Evolutionary conservation across 2,329 filamentous ascomycete genomes (phyloP).

Genomic region (Penicillium sp.): DNA sequence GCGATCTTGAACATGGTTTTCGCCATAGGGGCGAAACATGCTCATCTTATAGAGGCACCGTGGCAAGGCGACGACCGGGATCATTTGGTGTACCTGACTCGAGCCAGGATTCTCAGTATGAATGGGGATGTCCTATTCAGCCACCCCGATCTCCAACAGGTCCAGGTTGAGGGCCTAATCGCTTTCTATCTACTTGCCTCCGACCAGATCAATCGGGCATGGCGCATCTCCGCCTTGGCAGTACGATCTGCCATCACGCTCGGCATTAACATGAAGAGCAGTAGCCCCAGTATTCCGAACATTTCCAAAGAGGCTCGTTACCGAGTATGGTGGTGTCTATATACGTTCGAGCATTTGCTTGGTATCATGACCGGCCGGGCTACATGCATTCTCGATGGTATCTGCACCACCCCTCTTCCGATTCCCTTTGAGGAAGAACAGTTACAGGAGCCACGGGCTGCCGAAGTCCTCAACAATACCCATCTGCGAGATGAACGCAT

Average conservation of each 20-base stretch:
- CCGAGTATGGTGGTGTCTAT: slow-evolving; percentile 54
- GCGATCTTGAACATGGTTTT: slow-evolving; percentile 56
- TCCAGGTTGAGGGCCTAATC: slow-evolving; percentile 52
- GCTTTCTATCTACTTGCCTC: slow-evolving; percentile 52
- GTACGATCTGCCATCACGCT: slow-evolving; percentile 52
- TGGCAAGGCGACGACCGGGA: slow-evolving; percentile 52
- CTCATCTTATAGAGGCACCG: slow-evolving; percentile 50
- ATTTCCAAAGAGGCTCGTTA: slow-evolving; percentile 54
- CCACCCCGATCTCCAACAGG: slow-evolving; percentile 54
- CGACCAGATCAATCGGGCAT: slow-evolving; percentile 55
- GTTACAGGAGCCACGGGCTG: slow-evolving; percentile 41
- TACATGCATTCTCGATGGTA: slow-evolving; percentile 50
- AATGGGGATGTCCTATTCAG: slow-evolving; percentile 51
- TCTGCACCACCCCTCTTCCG: slow-evolving; percentile 52
- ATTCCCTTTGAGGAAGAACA: slow-evolving; percentile 50
- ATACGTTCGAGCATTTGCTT: slow-evolving; percentile 52
- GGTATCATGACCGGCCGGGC: slow-evolving; percentile 55
- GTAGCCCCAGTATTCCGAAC: slow-evolving; percentile 44
- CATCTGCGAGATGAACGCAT: slow-evolving; percentile 41
- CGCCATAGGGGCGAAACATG: slow-evolving; percentile 52
- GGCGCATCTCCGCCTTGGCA: slow-evolving; percentile 51
- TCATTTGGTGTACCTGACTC: slow-evolving; percentile 52
- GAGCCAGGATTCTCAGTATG: slow-evolving; percentile 52
- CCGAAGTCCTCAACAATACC: slow-evolving; percentile 42
- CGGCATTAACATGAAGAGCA: slow-evolving; percentile 54